Base-by-base conservation (phyloP, 139 green algal species). In the Penium margaritaceum region DNA sequence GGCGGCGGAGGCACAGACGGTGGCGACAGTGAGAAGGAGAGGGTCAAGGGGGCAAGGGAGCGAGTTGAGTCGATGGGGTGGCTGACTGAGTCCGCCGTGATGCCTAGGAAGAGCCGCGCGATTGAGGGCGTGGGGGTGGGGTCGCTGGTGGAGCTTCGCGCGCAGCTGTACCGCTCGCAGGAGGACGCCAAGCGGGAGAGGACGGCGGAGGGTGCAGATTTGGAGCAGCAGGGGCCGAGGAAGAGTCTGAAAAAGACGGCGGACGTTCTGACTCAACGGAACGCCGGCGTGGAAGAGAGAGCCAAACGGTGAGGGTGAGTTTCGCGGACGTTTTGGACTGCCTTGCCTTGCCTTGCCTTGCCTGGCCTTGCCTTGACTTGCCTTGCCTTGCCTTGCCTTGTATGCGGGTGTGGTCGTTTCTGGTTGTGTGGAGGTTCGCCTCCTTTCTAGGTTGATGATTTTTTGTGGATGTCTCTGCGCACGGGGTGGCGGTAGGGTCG, bases 71-170 rank as follows among this genome's bases (percentile, higher is more conserved):
- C 73, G 21, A 14, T 95, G 36, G 89, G 89, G 29, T 95, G 89
- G 89, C 77, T 93, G 2, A 83, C 89, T 0, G 77, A 76, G 43
- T 89, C 81, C n/a, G 68, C 82, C 0, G 54, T 88, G 3, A 84
- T 89, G 46, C 87, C 88, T 0, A 85, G 82, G 21, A 92, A 91
- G 69, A 54, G 74, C 17, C 77, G 78, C 24, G 71, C 81, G 0
- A 95, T 95, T 32, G 86, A 91, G 67, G 89, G 88, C 83, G 70
- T 72, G 53, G 87, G 89, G 9, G 89, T 92, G 1, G 81, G 79
- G 46, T 74, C 41, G 1, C 72, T 95, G 19, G 64, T 95, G 24
- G 86, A 89, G 30, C 76, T 95, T 32, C 84, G 92, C 38, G 88
- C 90, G 0, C 84, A 92, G 73, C 78, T 95, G 24, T 89, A 85